Base-by-base conservation (phyloP, 192 early-diverging fungal species). In the Spizellomyces sp. region DNA sequence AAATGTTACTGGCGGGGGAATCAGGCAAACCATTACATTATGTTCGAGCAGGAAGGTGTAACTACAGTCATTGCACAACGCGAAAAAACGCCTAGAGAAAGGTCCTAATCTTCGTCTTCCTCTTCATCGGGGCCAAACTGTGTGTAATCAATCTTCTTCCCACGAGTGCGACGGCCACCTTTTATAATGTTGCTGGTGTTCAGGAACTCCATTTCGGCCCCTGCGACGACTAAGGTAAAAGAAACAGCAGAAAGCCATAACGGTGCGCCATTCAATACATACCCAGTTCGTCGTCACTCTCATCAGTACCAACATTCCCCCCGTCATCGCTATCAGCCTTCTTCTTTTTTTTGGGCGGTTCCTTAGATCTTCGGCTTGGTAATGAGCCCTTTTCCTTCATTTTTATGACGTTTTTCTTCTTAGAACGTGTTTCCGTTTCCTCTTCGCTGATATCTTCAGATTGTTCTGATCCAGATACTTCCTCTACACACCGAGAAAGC, bases 81-180 rank as follows among this genome's bases (percentile, higher is more conserved):
- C 27, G 27, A 2, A 36, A 36, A 36, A 3, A 2, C 27, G 27
- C 27, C 0, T 0, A 36, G 27, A 36, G 3, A 36, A 36, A 36
- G 27, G 27, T 36, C 27, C 50, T 54, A 54, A n/a, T n/a, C 50
- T n/a, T 54, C 50, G 17, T 54, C 59, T 41, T 61, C 22, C 15
- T 61, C 42, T 5, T 41, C 86, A 62, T 87, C 90, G 48, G 76
- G 79, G 58, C 89, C 85, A 74, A 92, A 90, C 73, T 89, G 80
- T 14, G 83, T 83, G 71, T 80, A 92, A 74, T 92, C 91, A 71
- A 92, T 87, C 78, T 86, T 89, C 62, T 83, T 84, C 12, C 91
- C 91, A 48, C 91, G 75, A 15, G 90, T 92, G 43, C 91, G 80
- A 63, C 91, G 81, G 21, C 88, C 84, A 21, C 76, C 75, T 45